Base-by-base conservation (phyloP, 192 early-diverging fungal genomes). In the Podila epigama region DNA sequence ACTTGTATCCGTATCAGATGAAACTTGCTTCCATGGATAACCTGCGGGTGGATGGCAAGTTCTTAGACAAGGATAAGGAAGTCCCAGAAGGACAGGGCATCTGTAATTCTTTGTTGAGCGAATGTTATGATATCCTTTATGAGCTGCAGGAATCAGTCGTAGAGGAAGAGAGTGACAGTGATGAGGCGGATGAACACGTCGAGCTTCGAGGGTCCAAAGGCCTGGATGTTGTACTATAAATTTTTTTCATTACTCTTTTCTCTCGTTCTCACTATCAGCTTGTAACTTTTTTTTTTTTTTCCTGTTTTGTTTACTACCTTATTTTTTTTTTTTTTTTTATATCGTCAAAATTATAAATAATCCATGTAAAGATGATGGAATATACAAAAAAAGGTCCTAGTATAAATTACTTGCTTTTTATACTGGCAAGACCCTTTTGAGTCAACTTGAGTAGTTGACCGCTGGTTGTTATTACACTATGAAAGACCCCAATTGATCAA, bases 1-100 rank as follows among this genome's bases (percentile, higher is more conserved):
- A 95, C 50, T 66, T 96, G 52, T 91, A 94, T 77, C 92, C 92
- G 18, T 96, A 95, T 81, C 93, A 95, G 80, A 90, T 97, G 88
- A 94, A 94, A 65, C 82, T 97, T 40, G 85, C 90, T 0, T 88
- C 85, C 33, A 90, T 97, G 72, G 93, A 97, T 53, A 90, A 90
- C 55, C 61, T 92, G 82, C 87, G 92, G 51, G 86, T 87, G 9
- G 91, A 95, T 66, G 95, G 95, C 35, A 95, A 94, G 73, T 97
- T 95, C 67, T 82, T 92, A 41, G 92, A 91, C 58, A 90, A 91
- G 64, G 91, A 96, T 54, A 93, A 92, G 25, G 78, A 86, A 36
- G 83, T 94, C 12, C 95, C 95, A 20, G 87, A 91, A 79, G 94
- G 95, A 33, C 95, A 97, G 75, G 94, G 92, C 25, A 87, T 95